Base-by-base conservation (phyloP, 2,329 filamentous ascomycete species). In the Diaporthe vaccinii region DNA sequence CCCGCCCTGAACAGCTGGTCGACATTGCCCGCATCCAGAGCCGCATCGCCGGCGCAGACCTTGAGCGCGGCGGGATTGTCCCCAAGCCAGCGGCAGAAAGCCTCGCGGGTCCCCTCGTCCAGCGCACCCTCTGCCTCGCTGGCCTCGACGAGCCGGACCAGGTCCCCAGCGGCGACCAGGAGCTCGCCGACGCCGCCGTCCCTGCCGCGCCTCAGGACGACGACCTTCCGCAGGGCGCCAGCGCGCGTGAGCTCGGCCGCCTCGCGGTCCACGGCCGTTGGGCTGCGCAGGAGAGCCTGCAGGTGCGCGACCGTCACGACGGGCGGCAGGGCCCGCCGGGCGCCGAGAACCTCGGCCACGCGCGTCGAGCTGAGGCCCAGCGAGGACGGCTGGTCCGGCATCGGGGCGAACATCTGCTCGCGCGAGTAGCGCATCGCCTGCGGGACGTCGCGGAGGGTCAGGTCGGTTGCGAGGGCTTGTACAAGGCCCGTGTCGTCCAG, bases 271-370 rank as follows among this genome's bases (percentile, higher is more conserved):
- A 91, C 91, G 1, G 85, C 86, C 0, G 93, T 94, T 1, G 93
- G 90, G 3, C 90, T 91, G 14, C 83, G 84, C 59, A 93, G 86
- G 2, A 95, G 83, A 1, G 92, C 89, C 76, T 93, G 89, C 9
- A 95, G 82, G 80, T 95, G 93, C 1, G 91, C 89, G 28, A 91
- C 82, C 0, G 91, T 93, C 7, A 93, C 90, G 31, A 95, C 85
- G 0, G 91, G 91, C 14, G 94, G 92, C 53, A 94, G 82, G 20
- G 83, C 83, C 44, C 83, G 84, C 25, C 93, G 87, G 80, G 90
- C 92, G 76, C 91, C 90, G 71, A 95, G 85, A 22, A 93, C 84
- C 79, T 93, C 89, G 3, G 92, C 86, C 20, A 91, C 91, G 15
- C 91, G 87, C 28, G 88, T 89, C 7, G 91, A 92, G 78, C 87